These are phyloP conservation scores for Alternaria alternata DNA, from an alignment of 2,329 filamentous ascomycete species.

Conservation along the genomic window DNA sequence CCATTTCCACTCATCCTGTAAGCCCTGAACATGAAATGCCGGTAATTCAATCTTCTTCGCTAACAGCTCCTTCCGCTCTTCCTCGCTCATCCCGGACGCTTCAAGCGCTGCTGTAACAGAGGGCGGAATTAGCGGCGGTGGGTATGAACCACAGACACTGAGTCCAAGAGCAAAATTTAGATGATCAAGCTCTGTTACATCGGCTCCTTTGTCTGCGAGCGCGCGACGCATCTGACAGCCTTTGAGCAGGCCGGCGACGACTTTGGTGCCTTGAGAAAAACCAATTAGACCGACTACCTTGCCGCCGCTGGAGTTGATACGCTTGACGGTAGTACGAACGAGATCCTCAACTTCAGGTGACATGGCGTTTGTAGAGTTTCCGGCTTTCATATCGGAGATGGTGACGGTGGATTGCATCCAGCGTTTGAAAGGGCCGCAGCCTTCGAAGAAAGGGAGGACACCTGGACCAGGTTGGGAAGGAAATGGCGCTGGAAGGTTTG, in stretches of 20 bases:
- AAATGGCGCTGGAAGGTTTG: constrained; percentile 36
- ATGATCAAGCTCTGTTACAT: constrained; percentile 10
- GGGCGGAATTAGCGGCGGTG: constrained; percentile 40
- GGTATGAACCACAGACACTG: constrained; percentile 37
- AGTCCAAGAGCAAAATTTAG: constrained; percentile 33
- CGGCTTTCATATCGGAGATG: constrained; percentile 26
- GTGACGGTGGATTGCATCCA: constrained; percentile 37
- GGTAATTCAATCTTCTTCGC: constrained; percentile 35
- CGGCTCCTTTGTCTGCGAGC: constrained; percentile 9
- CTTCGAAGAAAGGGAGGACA: constrained; percentile 50
- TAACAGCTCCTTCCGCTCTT: constrained; percentile 19
- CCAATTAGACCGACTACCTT: constrained; percentile 42
- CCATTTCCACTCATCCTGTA: constrained; percentile 47
- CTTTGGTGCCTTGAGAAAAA: constrained; percentile 47
- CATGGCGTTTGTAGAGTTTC: constrained; percentile 22
- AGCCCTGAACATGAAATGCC: constrained; percentile 45
- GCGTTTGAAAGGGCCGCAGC: constrained; percentile 47
- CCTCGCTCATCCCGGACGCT: constrained; percentile 1
- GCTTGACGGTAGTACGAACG: constrained; percentile 25
- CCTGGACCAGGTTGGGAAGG: constrained; percentile 46
- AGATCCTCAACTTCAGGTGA: constrained; percentile 31
- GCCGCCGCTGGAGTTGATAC: constrained; percentile 24
- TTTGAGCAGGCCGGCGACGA: constrained; percentile 43
- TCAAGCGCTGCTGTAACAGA: constrained; percentile 14
- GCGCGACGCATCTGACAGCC: constrained; percentile 29